Evolutionary conservation across 148 eudicot genomes (phyloP), one percentile per base, ranked within the genome.

Genomic region (Chenopodium berlandieri): DNA sequence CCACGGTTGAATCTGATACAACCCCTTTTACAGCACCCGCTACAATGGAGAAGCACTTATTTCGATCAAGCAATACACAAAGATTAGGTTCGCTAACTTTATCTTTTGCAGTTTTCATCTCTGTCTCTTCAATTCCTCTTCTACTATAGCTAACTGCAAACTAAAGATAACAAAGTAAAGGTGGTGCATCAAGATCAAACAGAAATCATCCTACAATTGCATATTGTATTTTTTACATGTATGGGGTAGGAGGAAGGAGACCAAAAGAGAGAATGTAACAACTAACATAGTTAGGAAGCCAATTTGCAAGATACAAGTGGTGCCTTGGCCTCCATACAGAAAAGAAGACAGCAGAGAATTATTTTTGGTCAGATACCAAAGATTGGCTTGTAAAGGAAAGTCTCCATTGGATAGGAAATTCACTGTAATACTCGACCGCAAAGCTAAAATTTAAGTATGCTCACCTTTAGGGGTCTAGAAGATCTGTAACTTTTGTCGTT

Each of bases 71-170:
- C 79, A 93, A 71, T 23, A 82, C 79, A 40, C 71, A 62, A 50
- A 79, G 48, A 81, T 86, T 79, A 48, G 83, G 77, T 76, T 83
- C 80, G 34, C 71, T 83, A 56, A 80, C 56, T n/a, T 75, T 75
- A 34, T 46, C 86, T 75, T 77, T 83, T 23, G 44, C 27, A 73
- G 79, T 48, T 80, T 90, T 89, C 84, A 86, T 60, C 87, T 88
- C 87, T 0, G 85, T 86, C 82, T 93, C 94, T 79, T 93, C 97
- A 47, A 93, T 78, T 74, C 97, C 95, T 87, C 95, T 88, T 85
- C 95, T 88, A 83, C 88, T 92, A 73, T 89, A 93, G 63, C 95
- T 92, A 72, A 93, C 88, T 85, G 95, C 97, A 93, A 91, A 93
- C 97, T 93, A 80, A 37, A 70, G 13, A 75, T 22, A 74, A 27